Conservation (phyloP, 768 basidiomycete species). For the Russula ochroleuca region DNA sequence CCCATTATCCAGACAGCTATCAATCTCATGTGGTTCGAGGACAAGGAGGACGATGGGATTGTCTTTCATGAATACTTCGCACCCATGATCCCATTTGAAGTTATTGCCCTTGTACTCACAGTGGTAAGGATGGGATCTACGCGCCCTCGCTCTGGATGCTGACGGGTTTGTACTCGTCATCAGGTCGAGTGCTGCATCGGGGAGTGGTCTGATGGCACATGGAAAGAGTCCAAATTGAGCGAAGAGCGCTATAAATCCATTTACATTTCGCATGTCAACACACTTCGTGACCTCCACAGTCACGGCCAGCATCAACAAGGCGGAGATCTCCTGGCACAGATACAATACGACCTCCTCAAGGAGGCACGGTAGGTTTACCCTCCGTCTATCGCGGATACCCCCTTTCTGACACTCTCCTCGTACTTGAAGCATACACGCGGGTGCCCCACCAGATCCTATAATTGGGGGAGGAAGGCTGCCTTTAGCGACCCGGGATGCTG, state of each 20-base stretch:
- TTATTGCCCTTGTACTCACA: slow-evolving; percentile 9
- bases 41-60: slow-evolving; percentile 2
- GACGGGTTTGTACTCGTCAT: neutral
- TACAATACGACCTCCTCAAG: neutral
- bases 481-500: neutral
- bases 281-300: neutral
- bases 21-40: slow-evolving; percentile 16
- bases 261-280: slow-evolving; percentile 2
- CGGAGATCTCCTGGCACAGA: neutral
- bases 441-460: neutral
- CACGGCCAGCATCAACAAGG: neutral
- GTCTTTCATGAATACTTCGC: slow-evolving; percentile 5
- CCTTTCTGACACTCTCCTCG: neutral
- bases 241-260: neutral
- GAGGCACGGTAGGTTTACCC: slow-evolving; percentile 12
- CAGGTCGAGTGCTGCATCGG: slow-evolving; percentile 19
- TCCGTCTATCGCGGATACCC: neutral
- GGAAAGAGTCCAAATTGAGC: neutral
- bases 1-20: slow-evolving; percentile 14
- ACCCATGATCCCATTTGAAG: slow-evolving; percentile 1
- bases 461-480: neutral
- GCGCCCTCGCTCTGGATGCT: neutral
- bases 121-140: slow-evolving; percentile 3
- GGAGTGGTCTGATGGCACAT: slow-evolving; percentile 13
- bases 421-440: slow-evolving; percentile 3